phyloP scores from a whole-genome alignment of 73 alveolate species.

The Paramecium octaurelia region DNA sequence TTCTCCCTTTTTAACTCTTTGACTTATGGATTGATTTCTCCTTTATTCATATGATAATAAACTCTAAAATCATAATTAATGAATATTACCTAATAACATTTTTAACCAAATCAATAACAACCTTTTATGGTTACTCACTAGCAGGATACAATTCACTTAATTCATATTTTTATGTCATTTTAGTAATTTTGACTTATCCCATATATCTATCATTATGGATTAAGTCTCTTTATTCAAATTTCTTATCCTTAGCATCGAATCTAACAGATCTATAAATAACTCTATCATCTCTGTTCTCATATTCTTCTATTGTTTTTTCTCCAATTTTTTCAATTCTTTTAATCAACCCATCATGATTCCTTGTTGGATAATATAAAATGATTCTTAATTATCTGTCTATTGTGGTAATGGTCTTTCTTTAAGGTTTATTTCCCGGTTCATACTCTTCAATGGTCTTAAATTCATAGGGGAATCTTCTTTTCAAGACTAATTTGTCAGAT shows the following conservation, averaged over 20 bases:
- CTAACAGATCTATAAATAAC: constrained; percentile 75
- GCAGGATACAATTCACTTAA: constrained; percentile 74
- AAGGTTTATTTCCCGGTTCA: constrained; percentile 78
- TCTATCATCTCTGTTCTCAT: constrained; percentile 85
- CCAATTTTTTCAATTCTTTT: constrained; percentile 90
- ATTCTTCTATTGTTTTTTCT: constrained; percentile 80
- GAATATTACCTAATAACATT: neutral
- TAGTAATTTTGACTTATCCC: constrained; percentile 62
- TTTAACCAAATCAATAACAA: constrained; percentile 75
- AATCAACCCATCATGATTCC: constrained; percentile 86
- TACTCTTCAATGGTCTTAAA: constrained; percentile 86
- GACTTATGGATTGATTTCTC: constrained; percentile 50
- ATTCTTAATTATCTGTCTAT: constrained; percentile 78
- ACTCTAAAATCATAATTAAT: neutral
- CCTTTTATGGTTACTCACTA: constrained; percentile 67
- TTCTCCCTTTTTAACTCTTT: constrained; percentile 62
- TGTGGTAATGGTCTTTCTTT: constrained; percentile 85
- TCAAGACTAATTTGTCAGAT: constrained; percentile 80
- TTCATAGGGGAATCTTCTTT: constrained; percentile 87
- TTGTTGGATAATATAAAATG: constrained; percentile 81
- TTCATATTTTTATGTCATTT: constrained; percentile 78
- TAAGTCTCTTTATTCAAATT: neutral
- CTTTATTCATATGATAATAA: constrained; percentile 58
- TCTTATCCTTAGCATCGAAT: constrained; percentile 9
- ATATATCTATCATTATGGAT: constrained; percentile 43